Evolutionary conservation across 331 rosid genomes (phyloP).

Genomic region (Ulmus americana): DNA sequence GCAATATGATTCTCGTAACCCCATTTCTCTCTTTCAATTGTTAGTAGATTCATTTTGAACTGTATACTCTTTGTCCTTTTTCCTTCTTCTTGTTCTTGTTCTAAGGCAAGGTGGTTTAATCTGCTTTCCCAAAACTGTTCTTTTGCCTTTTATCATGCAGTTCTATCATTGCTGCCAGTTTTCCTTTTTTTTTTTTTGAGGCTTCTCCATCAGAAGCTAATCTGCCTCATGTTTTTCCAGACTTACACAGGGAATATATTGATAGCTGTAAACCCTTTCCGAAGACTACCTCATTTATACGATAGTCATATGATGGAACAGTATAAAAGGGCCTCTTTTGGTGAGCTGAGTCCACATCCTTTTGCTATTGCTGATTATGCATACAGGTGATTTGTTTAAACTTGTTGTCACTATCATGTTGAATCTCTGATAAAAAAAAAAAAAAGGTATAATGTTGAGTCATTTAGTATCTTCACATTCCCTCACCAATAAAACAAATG

Average conservation of each 20-base stretch:
- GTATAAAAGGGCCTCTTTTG: constrained; percentile 43
- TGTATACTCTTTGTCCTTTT: not conserved
- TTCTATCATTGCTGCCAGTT: not conserved
- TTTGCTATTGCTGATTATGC: constrained; percentile 63
- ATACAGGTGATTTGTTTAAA: constrained; percentile 36
- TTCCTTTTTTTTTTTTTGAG: not conserved
- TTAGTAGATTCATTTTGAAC: constrained; percentile 5
- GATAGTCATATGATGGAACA: constrained; percentile 47
- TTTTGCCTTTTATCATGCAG: not conserved
- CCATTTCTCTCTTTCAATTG: not conserved
- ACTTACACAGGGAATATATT: constrained; percentile 55
- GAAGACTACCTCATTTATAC: constrained; percentile 53
- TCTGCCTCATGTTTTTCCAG: constrained; percentile 30
- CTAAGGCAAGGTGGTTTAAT: not conserved
- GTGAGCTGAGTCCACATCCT: constrained; percentile 62
- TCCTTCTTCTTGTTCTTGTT: not conserved
- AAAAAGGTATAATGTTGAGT: not conserved
- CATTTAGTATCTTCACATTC: not conserved
- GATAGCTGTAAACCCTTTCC: constrained; percentile 59
- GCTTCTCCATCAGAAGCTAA: constrained; percentile 10
- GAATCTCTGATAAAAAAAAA: not conserved
- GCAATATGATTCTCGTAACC: constrained; percentile 10
- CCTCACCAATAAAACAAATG: constrained; percentile 9
- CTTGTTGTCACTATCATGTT: not conserved
- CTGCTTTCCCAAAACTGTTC: not conserved